A percentile compares a stretch with the other conserved stretches of the same genome.
These are phyloP conservation scores for Brassica napus DNA, from an alignment of 345 rosid genomes.

Conservation along the genomic window DNA sequence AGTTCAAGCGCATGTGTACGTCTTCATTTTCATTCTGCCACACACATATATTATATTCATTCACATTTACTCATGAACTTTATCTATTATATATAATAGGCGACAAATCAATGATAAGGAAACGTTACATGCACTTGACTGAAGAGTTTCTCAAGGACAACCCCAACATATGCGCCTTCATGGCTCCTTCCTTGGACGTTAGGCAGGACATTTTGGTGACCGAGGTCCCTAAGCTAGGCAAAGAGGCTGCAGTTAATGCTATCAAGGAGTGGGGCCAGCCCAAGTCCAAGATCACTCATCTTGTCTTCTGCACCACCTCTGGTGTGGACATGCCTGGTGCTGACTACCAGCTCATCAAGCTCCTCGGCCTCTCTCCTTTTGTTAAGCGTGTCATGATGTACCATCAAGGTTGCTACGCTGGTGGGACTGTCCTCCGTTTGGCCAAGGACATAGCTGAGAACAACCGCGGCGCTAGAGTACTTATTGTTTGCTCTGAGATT, in stretches of 20 bases:
- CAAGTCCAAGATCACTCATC: constrained; percentile 76
- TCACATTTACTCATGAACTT: background rate
- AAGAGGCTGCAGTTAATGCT: constrained; percentile 72
- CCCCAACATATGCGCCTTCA: constrained; percentile 54
- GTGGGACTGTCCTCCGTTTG: constrained; percentile 80
- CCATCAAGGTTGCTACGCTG: constrained; percentile 72
- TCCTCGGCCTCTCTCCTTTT: constrained; percentile 70
- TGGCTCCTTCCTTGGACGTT: constrained; percentile 68
- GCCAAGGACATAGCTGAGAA: constrained; percentile 84
- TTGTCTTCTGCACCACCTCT: constrained; percentile 76
- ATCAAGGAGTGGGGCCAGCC: constrained; percentile 84
- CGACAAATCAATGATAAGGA: constrained; percentile 64
- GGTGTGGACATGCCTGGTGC: constrained; percentile 97
- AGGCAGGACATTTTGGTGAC: constrained; percentile 76
- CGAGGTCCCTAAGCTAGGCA: constrained; percentile 73
- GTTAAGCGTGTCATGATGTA: constrained; percentile 76
- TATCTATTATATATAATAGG: constrained; percentile 40
- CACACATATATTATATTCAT: background rate
- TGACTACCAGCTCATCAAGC: constrained; percentile 84
- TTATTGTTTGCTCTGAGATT: constrained; percentile 74
- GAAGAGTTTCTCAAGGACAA: constrained; percentile 71
- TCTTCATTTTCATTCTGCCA: background rate
- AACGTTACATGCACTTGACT: constrained; percentile 63
- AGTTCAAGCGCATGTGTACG: constrained; percentile 74
- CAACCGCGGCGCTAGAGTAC: constrained; percentile 73